Evolutionary conservation across 495 filamentous ascomycete genomes (phyloP), one percentile per base, ranked within the genome.

Genomic region (Clavariopsis aquatica): DNA sequence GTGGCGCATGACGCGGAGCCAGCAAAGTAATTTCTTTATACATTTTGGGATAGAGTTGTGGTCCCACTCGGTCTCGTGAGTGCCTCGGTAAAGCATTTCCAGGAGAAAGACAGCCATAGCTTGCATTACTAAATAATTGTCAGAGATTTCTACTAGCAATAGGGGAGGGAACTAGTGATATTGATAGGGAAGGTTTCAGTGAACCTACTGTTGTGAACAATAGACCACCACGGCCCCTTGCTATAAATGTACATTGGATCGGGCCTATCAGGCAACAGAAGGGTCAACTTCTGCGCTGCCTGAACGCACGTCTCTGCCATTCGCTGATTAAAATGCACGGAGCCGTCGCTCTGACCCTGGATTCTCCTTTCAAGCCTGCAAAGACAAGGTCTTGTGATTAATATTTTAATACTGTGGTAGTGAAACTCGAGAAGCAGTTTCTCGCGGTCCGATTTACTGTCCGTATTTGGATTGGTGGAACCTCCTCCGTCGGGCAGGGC

Each of bases 101-200:
- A 68, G 60, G 10, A 68, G 43, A 12, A 68, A 60, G n/a, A 68
- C 53, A 19, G 60, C 46, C 23, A 68, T 46, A 1, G 65, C 65
- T 49, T 68, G 65, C 65, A 68, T 68, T 1, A 68, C 51, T 49
- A 27, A 24, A 3, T 3, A 43, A 43, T 24, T 49, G 20, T 49
- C 6, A 27, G 20, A 23, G 45, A n/a, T 47, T 7, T 6, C 8
- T 7, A 5, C 4, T 19, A n/a, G 17, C 17, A 27, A 22, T 9
- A 2, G 24, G 24, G 4, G 7, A 49, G 26, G 47, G 20, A 20
- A 15, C 3, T 6, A 19, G 15, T n/a, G n/a, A n/a, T n/a, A n/a
- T n/a, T n/a, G n/a, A n/a, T n/a, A n/a, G n/a, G n/a, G n/a, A n/a
- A n/a, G n/a, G n/a, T n/a, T n/a, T n/a, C n/a, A n/a, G 20, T 45